Percentiles rank a stretch among this genome's conserved stretches.
Evolutionary conservation across 495 filamentous ascomycete genomes (phyloP).

Genomic region (Pseudoneurospora amorphoporcata): DNA sequence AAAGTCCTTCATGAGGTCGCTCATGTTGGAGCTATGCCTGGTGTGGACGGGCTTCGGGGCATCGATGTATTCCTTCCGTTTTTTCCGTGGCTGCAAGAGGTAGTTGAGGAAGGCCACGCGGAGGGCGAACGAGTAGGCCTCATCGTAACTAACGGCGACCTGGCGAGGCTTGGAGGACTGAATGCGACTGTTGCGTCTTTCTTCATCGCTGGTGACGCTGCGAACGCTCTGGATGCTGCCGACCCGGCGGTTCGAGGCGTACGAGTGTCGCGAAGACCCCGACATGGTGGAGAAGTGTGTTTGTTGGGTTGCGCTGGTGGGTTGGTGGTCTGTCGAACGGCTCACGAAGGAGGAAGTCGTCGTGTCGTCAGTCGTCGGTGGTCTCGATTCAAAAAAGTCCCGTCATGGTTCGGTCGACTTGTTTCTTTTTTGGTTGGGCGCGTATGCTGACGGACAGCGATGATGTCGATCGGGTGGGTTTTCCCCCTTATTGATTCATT

Average conservation of each 20-base stretch:
- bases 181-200: slow-evolving; percentile 19
- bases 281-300: slow-evolving; percentile 27
- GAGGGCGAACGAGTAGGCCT: slow-evolving; percentile 83
- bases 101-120: slow-evolving; percentile 88
- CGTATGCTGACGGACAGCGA: neutral
- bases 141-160: slow-evolving; percentile 44
- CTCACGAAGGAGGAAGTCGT: neutral
- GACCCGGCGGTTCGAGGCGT: slow-evolving; percentile 30
- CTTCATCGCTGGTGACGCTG: slow-evolving; percentile 16
- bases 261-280: slow-evolving; percentile 26
- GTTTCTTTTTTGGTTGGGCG: neutral
- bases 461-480: neutral
- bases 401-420: neutral
- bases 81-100: slow-evolving; percentile 80
- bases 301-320: neutral
- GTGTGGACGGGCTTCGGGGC: slow-evolving; percentile 50
- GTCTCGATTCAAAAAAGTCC: neutral
- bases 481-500: neutral
- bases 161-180: slow-evolving; percentile 28
- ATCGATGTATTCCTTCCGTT: slow-evolving; percentile 72
- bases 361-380: neutral
- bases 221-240: slow-evolving; percentile 31
- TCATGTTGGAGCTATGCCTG: slow-evolving; percentile 59
- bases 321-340: neutral
- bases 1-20: slow-evolving; percentile 50